Conservation (phyloP, 306 rosid species). For the Acmispon strigosus region DNA sequence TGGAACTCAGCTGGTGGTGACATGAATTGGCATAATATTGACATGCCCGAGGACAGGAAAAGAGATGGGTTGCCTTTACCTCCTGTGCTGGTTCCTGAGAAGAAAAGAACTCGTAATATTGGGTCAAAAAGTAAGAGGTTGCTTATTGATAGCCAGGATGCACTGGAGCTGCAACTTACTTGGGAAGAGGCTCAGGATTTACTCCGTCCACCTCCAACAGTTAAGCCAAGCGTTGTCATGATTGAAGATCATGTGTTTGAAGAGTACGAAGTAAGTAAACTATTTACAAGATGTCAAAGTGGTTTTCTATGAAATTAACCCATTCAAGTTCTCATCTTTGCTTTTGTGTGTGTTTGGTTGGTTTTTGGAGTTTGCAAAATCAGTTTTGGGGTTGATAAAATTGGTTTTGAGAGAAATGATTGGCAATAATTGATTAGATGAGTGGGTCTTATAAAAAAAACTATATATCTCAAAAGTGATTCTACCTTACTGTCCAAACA, state of each 20-base stretch:
- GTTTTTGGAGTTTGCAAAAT: no score
- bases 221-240: constrained; percentile 76
- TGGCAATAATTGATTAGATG: no score
- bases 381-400: no score
- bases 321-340: background rate
- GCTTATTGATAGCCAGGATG: constrained; percentile 94
- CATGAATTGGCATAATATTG: constrained; percentile 66
- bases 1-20: constrained; percentile 68
- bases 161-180: constrained; percentile 82
- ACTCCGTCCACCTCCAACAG: constrained; percentile 88
- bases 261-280: constrained; percentile 83
- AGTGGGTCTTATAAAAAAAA: no score
- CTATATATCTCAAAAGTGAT: no score
- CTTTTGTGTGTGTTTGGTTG: no score
- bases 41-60: constrained; percentile 59
- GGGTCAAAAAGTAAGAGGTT: constrained; percentile 95
- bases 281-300: background rate
- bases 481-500: no score
- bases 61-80: constrained; percentile 68
- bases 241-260: constrained; percentile 90
- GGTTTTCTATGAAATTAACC: constrained; percentile 1
- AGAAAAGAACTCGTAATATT: constrained; percentile 79
- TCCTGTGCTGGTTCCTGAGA: constrained; percentile 60
- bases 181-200: constrained; percentile 99
- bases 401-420: no score